Percentiles rank a stretch among this genome's conserved stretches.
Conservation (phyloP, 2,329 filamentous ascomycete species). For the Beauveria pseudobassiana region DNA sequence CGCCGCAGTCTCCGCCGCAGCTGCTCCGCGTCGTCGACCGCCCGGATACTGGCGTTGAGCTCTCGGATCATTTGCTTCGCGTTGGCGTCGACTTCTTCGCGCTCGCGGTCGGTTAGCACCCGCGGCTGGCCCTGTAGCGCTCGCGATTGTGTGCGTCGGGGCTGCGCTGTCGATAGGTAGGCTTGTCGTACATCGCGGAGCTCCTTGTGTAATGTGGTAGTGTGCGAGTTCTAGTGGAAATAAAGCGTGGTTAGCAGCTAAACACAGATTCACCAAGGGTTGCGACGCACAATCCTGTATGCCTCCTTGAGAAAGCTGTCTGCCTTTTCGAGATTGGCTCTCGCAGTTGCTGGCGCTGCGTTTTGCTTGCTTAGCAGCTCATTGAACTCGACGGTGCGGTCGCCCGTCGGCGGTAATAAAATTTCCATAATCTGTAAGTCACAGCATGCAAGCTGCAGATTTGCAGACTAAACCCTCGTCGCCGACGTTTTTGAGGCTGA, state of each 20-base stretch:
- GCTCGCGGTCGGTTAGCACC: constrained; percentile 69
- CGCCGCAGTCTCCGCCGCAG: constrained; percentile 70
- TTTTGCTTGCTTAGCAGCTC: constrained; percentile 55
- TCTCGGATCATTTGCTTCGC: constrained; percentile 80
- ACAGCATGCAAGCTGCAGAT: neutral
- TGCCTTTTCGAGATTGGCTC: constrained; percentile 45
- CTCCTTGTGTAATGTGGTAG: constrained; percentile 70
- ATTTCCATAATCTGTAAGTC: neutral
- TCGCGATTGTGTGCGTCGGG: constrained; percentile 48
- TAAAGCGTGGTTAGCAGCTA: neutral
- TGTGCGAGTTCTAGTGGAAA: constrained; percentile 66
- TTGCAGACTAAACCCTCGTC: neutral
- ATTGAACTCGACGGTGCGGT: constrained; percentile 64
- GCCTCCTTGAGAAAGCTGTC: constrained; percentile 92
- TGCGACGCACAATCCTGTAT: constrained; percentile 69
- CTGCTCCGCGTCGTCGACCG: constrained; percentile 74
- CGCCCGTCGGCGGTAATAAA: constrained; percentile 27
- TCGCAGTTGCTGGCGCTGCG: constrained; percentile 38
- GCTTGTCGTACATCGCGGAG: constrained; percentile 78
- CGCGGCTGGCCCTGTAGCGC: constrained; percentile 37
- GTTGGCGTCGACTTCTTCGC: constrained; percentile 80
- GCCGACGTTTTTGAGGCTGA: neutral
- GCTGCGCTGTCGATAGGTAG: constrained; percentile 77
- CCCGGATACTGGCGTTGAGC: constrained; percentile 72
- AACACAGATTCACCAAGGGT: neutral